Base-by-base conservation (phyloP, 768 basidiomycete genomes). In the Lyophyllum atratum region DNA sequence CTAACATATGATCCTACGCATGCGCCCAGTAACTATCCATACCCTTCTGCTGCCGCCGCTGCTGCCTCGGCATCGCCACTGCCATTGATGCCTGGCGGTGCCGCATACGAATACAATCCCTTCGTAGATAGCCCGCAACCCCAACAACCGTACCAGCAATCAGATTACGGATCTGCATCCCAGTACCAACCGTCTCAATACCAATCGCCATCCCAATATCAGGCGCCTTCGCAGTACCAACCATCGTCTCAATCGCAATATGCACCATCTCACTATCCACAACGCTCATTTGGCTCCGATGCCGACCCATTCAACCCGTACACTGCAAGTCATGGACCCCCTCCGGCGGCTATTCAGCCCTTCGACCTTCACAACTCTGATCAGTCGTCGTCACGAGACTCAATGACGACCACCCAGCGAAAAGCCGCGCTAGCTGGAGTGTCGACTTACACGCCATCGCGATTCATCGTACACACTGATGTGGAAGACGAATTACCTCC, bases 381-480 rank as follows among this genome's bases (percentile, higher is more conserved):
- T 24, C 59, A 55, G 17, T 49, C 55, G 12, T 62, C 71, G 14
- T 58, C 61, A 21, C 54, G 62, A 21, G 59, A 63, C 31, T 61
- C 67, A 7, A 62, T 68, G 50, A 78, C 84, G 1, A 70, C 74
- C 39, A 72, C 74, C 29, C 79, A 78, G 44, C 75, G 80, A 29
- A 88, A 87, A 67, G 84, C 84, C 9, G 76, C 76, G 2, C 76
- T 80, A 77, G 82, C 82, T n/a, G 82, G 80, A 19, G 55, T 69
- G 26, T 61, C 76, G 6, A 53, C 60, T 14, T 76, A 82, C 61
- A 75, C 69, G 44, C 71, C 79, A 4, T 72, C 85, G 21, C 80
- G 86, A 46, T 87, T 83, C 66, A 76, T 90, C 55, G 60, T 90
- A 6, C 89, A 91, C 60, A 86, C 84, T 3, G 90, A 90, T 66